These are phyloP conservation scores for Aleurites moluccanus DNA, from an alignment of 441 rosid species.

Conservation along the genomic window DNA sequence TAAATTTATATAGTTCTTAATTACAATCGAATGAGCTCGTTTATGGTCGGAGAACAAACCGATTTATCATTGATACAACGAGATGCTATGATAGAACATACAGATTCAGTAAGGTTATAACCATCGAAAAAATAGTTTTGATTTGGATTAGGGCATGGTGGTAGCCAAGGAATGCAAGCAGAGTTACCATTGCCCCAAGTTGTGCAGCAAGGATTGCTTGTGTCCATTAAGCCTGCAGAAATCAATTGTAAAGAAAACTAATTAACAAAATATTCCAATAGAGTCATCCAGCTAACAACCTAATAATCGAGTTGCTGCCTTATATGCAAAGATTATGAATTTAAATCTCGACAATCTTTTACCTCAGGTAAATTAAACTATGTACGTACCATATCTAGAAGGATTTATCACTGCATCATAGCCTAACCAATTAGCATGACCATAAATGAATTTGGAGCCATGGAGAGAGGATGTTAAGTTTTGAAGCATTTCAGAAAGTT, in stretches of 20 bases:
- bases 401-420: conserved; percentile 42
- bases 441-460: conserved; percentile 34
- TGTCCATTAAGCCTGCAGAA: conserved; percentile 31
- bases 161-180: conserved; percentile 37
- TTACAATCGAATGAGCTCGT: conserved; percentile 16
- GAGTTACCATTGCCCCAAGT: conserved; percentile 51
- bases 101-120: conserved; percentile 39
- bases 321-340: too few relatives aligned
- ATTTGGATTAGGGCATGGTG: conserved; percentile 30
- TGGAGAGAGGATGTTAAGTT: conserved; percentile 34
- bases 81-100: conserved; percentile 30
- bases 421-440: conserved; percentile 32
- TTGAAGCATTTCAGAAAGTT: conserved; percentile 33
- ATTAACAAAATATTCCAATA: too few relatives aligned
- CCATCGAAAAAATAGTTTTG: conserved; percentile 49
- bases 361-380: too few relatives aligned
- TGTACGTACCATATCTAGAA: conserved; percentile 33
- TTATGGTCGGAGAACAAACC: conserved; percentile 34
- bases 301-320: too few relatives aligned
- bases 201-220: conserved; percentile 45
- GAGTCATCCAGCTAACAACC: too few relatives aligned
- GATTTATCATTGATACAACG: conserved; percentile 30
- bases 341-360: too few relatives aligned
- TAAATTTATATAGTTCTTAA: too few relatives aligned
- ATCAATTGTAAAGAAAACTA: background rate